Percentiles rank a stretch among this genome's conserved stretches.
These are phyloP conservation scores for Talaromyces thailandensis DNA, from an alignment of 495 filamentous ascomycete species.

Conservation along the genomic window DNA sequence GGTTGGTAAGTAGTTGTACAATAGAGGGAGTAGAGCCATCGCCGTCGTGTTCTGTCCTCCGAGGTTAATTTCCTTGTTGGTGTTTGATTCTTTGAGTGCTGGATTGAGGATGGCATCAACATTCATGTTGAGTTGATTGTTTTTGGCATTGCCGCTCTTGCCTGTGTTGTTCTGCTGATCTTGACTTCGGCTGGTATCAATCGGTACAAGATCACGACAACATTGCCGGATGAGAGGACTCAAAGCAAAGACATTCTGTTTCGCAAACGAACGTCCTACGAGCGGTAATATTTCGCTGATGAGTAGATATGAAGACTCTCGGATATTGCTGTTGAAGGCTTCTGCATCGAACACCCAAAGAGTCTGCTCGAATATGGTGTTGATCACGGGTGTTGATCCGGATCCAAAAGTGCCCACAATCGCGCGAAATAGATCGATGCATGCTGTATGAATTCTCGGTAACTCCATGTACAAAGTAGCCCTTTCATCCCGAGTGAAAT, in stretches of 20 bases:
- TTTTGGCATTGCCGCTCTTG: slow-evolving; percentile 21
- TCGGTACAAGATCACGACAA: slow-evolving; percentile 55
- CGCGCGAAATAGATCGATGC: slow-evolving; percentile 46
- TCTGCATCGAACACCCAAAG: slow-evolving; percentile 60
- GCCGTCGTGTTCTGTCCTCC: slow-evolving; percentile 5
- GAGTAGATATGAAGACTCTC: slow-evolving; percentile 50
- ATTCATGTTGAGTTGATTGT: slow-evolving; percentile 32
- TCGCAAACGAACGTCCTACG: slow-evolving; percentile 55
- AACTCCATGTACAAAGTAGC: slow-evolving; percentile 63
- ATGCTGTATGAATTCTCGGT: slow-evolving; percentile 63
- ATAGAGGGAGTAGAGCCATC: slow-evolving; percentile 2
- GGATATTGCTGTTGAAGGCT: slow-evolving; percentile 44
- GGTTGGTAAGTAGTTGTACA: slow-evolving; percentile 40
- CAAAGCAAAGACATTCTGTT: slow-evolving; percentile 49
- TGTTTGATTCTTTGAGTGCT: slow-evolving; percentile 16
- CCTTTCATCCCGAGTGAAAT: slow-evolving; percentile 68
- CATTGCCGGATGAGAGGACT: slow-evolving; percentile 46
- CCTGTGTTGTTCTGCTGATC: slow-evolving; percentile 20
- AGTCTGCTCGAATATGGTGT: slow-evolving; percentile 56
- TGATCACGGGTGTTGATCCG: slow-evolving; percentile 42
- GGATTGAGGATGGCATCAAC: slow-evolving; percentile 46
- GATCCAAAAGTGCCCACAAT: slow-evolving; percentile 45
- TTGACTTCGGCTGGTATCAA: slow-evolving; percentile 13
- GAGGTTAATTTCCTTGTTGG: background rate
- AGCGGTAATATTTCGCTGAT: slow-evolving; percentile 45